Conservation (phyloP, 2,329 filamentous ascomycete species). For the Anthostomella pinea region DNA sequence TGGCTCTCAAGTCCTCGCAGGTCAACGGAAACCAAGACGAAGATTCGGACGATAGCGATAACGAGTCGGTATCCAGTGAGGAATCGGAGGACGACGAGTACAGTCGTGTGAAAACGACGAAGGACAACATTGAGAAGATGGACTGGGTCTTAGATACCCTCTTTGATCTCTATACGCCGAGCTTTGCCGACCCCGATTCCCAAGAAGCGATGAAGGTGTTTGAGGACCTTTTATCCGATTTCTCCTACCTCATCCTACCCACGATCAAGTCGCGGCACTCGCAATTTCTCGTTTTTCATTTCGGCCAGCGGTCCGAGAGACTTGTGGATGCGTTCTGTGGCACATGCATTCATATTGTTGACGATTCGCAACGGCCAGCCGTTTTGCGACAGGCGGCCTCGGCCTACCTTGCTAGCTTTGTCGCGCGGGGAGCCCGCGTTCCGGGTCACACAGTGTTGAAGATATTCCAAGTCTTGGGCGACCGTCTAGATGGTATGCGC, state of each 20-base stretch:
- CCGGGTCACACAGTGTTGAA: constrained; percentile 72
- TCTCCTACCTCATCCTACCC: constrained; percentile 82
- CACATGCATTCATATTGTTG: constrained; percentile 69
- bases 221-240: constrained; percentile 78
- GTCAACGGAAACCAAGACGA: constrained; percentile 50
- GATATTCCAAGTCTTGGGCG: constrained; percentile 76
- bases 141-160: constrained; percentile 85
- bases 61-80: constrained; percentile 69
- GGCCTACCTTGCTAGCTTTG: constrained; percentile 91
- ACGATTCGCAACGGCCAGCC: constrained; percentile 67
- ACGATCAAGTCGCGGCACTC: constrained; percentile 90
- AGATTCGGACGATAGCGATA: constrained; percentile 59
- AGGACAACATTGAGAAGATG: constrained; percentile 84
- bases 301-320: constrained; percentile 75
- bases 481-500: constrained; percentile 75
- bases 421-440: constrained; percentile 83
- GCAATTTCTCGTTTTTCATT: constrained; percentile 95
- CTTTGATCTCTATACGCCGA: constrained; percentile 76
- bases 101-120: constrained; percentile 66
- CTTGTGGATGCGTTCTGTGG: constrained; percentile 82
- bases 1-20: constrained; percentile 43
- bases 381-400: constrained; percentile 80
- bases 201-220: constrained; percentile 70
- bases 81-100: constrained; percentile 65
- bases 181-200: constrained; percentile 67